Base-by-base conservation (phyloP, 2,329 filamentous ascomycete genomes). In the Ophioceras dolichostomum region DNA sequence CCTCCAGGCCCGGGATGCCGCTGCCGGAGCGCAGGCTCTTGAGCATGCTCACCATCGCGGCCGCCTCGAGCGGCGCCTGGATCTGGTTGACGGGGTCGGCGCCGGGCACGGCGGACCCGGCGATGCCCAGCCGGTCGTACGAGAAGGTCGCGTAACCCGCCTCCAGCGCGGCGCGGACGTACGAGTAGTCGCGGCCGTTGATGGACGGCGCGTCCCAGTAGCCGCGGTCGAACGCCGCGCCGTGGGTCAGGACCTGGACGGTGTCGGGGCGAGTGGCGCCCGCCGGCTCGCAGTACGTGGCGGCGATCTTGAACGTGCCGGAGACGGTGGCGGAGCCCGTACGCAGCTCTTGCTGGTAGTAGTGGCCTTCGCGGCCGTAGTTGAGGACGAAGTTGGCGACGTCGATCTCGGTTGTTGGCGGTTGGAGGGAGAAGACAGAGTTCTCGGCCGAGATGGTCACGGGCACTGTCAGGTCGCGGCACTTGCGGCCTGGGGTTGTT, bases 121-220 rank as follows among this genome's bases (percentile, higher is more conserved):
- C 12, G 30, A 79, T 64, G 22, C 76, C 77, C 5, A 79, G 65
- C 14, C 76, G 72, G 53, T 82, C 76, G 54, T 68, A 77, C 9
- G 65, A 57, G 32, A 81, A 64, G 2, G 74, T 78, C 22, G 67
- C 71, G 58, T 72, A 79, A 29, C 70, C 70, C 28, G 67, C 60
- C 30, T 62, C 65, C 2, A 77, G 61, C 14, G 35, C 35, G 17
- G 10, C 27, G 26, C n/a, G 19, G 27, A 24, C 45, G 33, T 42
- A 49, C 30, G 46, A 45, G 10, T 43, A 44, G 30, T 44, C 49
- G 41, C 46, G 46, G 37, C 42, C 38, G 38, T 43, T 36, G 14
- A 34, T 19, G 7, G 22, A 12, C 5, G 41, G 16, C 7, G 41
- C 12, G 14, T 45, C 41, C 43, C 47, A 47, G 40, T 49, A 65